Percentiles rank a stretch among this genome's conserved stretches.
Conservation (phyloP, 805 yeast genomes). For the Torulaspora quercuum region DNA sequence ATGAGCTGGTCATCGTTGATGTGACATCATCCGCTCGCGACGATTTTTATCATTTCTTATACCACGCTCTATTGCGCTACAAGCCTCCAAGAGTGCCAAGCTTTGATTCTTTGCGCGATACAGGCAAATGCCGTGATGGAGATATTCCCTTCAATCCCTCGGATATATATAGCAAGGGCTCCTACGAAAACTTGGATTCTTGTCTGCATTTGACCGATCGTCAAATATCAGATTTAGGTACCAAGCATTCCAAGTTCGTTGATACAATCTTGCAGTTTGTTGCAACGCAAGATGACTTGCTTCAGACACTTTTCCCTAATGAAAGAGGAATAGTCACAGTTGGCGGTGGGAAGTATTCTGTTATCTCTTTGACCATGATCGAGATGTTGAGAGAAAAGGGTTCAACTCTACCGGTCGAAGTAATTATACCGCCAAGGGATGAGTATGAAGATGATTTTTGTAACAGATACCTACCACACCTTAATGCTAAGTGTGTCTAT, state of each 20-base stretch:
- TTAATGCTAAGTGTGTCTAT: conserved; percentile 62
- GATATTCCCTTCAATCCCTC: conserved; percentile 8
- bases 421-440: conserved; percentile 64
- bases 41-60: conserved; percentile 8
- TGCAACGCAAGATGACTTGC: neutral
- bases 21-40: too few species aligned
- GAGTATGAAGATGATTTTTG: conserved; percentile 76
- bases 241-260: conserved; percentile 19
- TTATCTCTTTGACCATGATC: conserved; percentile 56
- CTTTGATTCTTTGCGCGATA: conserved; percentile 9
- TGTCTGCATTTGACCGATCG: conserved; percentile 18
- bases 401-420: conserved; percentile 73
- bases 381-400: conserved; percentile 58
- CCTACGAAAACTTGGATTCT: conserved; percentile 19
- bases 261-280: conserved; percentile 8
- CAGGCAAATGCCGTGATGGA: conserved; percentile 7
- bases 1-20: too few species aligned
- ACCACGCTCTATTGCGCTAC: conserved; percentile 8
- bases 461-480: conserved; percentile 54
- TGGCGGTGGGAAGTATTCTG: conserved; percentile 72
- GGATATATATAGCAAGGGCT: conserved; percentile 6
- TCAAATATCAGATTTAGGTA: conserved; percentile 16
- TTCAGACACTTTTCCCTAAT: conserved; percentile 16
- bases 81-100: conserved; percentile 8
- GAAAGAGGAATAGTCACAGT: conserved; percentile 66